These are phyloP conservation scores for Ploettnerulaceae sp. DNA, from an alignment of 2,329 filamentous ascomycete species.

Conservation along the genomic window DNA sequence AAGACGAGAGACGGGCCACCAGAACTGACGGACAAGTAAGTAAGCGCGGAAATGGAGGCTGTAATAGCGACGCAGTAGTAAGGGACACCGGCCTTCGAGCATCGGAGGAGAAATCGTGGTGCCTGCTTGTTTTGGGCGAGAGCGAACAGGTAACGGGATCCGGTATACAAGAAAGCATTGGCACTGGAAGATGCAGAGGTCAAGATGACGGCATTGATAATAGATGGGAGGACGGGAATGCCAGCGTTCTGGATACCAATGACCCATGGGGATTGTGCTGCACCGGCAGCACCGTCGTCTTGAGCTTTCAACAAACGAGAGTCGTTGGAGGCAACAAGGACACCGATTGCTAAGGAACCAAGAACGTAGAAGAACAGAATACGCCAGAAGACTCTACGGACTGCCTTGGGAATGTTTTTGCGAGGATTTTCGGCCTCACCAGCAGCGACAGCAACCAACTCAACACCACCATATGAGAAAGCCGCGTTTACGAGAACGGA, in stretches of 20 bases:
- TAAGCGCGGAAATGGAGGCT: conserved; percentile 62
- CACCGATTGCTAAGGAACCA: conserved; percentile 66
- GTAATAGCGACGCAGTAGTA: conserved; percentile 63
- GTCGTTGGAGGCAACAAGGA: conserved; percentile 67
- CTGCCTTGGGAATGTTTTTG: conserved; percentile 64
- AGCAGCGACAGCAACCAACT: conserved; percentile 45
- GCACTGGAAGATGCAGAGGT: conserved; percentile 49
- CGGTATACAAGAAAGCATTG: conserved; percentile 31
- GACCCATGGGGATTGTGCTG: conserved; percentile 63
- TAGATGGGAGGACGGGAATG: conserved; percentile 60
- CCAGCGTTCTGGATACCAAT: conserved; percentile 63
- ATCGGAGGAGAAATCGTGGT: conserved; percentile 53
- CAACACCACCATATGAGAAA: conserved; percentile 45
- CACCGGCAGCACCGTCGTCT: conserved; percentile 52
- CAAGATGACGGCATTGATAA: conserved; percentile 69
- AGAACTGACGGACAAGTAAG: conserved; percentile 62
- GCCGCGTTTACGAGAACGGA: conserved; percentile 45
- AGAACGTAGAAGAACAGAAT: conserved; percentile 71
- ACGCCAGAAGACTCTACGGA: conserved; percentile 75
- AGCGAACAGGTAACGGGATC: conserved; percentile 33
- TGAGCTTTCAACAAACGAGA: conserved; percentile 59
- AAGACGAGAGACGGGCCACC: conserved; percentile 42
- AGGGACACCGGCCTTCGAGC: conserved; percentile 63
- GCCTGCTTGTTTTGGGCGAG: conserved; percentile 62
- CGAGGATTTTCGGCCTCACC: conserved; percentile 69